Percentiles rank a stretch among this genome's conserved stretches.
These are phyloP conservation scores for Arabidopsis hybrid DNA, from an alignment of 441 rosid genomes.

Conservation along the genomic window DNA sequence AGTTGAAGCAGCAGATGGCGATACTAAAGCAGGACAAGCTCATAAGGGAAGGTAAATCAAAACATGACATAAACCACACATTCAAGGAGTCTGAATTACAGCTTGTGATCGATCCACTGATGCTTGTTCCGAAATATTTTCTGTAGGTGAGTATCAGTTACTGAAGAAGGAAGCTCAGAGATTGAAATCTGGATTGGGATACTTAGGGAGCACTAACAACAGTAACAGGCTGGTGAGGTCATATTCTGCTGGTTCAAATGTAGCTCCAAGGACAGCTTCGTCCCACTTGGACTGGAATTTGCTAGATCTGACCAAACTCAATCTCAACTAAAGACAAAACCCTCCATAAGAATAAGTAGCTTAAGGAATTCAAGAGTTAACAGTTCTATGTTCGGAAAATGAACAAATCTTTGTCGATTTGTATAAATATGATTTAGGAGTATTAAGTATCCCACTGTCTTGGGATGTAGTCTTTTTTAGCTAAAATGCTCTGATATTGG, in stretches of 20 bases:
- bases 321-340: conserved; percentile 51
- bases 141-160: conserved; percentile 60
- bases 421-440: too few relatives aligned
- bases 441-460: too few relatives aligned
- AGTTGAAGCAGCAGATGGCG: conserved; percentile 65
- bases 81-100: background rate
- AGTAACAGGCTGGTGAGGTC: conserved; percentile 46
- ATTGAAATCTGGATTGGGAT: conserved; percentile 51
- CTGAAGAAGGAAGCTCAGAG: conserved; percentile 75
- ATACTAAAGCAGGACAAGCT: conserved; percentile 62
- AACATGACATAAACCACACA: background rate
- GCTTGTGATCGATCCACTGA: conserved; percentile 9
- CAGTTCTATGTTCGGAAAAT: conserved; percentile 23
- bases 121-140: background rate
- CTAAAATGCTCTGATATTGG: too few relatives aligned
- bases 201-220: conserved; percentile 44
- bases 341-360: conserved; percentile 31
- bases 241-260: conserved; percentile 45
- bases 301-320: conserved; percentile 63
- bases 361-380: conserved; percentile 21
- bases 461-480: too few relatives aligned
- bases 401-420: conserved; percentile 8
- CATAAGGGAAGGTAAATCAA: conserved; percentile 60
- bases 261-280: conserved; percentile 45
- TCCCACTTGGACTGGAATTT: conserved; percentile 57